These are phyloP conservation scores for Eremomyces bilateralis DNA, from an alignment of 495 filamentous ascomycete species.

Conservation along the genomic window DNA sequence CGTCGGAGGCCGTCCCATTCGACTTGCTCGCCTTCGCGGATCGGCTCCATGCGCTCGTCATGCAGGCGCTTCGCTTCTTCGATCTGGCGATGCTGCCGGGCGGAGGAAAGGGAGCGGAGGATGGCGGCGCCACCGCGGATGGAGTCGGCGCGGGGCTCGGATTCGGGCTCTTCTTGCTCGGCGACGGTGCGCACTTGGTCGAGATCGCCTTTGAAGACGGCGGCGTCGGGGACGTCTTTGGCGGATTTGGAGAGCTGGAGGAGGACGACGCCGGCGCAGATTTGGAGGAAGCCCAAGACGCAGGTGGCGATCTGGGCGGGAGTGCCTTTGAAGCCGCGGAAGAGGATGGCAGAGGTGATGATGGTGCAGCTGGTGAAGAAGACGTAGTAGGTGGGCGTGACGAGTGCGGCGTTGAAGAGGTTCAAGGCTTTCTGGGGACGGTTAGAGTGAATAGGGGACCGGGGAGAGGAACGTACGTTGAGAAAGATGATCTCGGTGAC, in stretches of 20 bases:
- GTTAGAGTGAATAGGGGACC: slow-evolving; percentile 12
- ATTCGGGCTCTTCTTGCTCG: slow-evolving; percentile 84
- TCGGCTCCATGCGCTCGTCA: slow-evolving; percentile 59
- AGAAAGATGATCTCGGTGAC: slow-evolving; percentile 86
- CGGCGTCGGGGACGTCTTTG: slow-evolving; percentile 87
- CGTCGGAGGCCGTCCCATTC: slow-evolving; percentile 90
- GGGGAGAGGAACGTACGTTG: slow-evolving; percentile 45
- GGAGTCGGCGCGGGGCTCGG: slow-evolving; percentile 86
- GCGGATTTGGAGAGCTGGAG: slow-evolving; percentile 94
- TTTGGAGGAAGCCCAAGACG: slow-evolving; percentile 82
- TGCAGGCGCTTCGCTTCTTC: slow-evolving; percentile 62
- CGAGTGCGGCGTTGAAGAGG: slow-evolving; percentile 87
- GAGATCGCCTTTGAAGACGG: slow-evolving; percentile 80
- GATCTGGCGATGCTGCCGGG: slow-evolving; percentile 55
- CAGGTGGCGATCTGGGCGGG: slow-evolving; percentile 64
- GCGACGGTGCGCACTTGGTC: slow-evolving; percentile 90
- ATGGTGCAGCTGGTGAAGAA: slow-evolving; percentile 93
- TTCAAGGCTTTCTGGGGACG: slow-evolving; percentile 85
- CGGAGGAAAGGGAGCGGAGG: slow-evolving; percentile 56
- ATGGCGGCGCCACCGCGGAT: slow-evolving; percentile 86
- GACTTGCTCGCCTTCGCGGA: slow-evolving; percentile 51
- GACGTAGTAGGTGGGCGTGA: slow-evolving; percentile 96
- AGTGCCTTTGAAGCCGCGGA: slow-evolving; percentile 83
- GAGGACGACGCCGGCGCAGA: slow-evolving; percentile 89
- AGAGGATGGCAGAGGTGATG: slow-evolving; percentile 76